phyloP scores from a whole-genome alignment of 2,329 filamentous ascomycete species.

The Arthroderma uncinatum region DNA sequence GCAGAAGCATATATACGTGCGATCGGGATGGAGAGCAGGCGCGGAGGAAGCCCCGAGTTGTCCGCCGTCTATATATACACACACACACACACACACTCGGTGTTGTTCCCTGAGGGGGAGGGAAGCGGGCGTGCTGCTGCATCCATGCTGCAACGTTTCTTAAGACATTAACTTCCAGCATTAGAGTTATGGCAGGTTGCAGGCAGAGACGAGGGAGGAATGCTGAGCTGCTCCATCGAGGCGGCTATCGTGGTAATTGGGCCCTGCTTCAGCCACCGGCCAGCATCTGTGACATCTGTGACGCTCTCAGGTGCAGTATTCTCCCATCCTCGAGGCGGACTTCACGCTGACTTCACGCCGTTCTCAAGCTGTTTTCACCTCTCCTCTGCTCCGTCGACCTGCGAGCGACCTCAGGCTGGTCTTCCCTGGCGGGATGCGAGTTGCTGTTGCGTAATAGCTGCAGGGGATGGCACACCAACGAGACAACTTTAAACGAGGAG shows the following conservation, averaged over 20 bases:
- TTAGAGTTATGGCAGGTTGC: background rate
- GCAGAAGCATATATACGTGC: background rate
- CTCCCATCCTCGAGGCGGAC: no score
- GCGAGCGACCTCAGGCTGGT: no score
- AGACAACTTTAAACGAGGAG: slow-evolving; percentile 4
- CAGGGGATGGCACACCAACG: slow-evolving; percentile 3
- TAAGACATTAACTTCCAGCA: background rate
- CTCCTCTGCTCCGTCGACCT: background rate
- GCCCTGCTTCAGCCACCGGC: no score
- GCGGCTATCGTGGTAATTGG: background rate
- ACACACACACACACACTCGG: background rate
- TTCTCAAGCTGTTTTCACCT: background rate
- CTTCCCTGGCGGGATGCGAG: background rate
- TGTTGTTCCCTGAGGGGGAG: background rate
- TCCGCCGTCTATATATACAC: background rate
- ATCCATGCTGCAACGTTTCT: slow-evolving; percentile 4
- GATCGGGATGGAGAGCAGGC: background rate
- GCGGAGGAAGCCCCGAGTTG: slow-evolving; percentile 3
- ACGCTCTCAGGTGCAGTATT: no score
- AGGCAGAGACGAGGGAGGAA: background rate
- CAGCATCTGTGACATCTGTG: no score
- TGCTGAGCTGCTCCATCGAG: background rate
- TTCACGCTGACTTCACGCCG: background rate
- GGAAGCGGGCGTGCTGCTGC: background rate
- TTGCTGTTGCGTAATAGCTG: slow-evolving; percentile 5